Conservation (phyloP, 1,284 basidiomycete genomes). For the Irpex sp. region DNA sequence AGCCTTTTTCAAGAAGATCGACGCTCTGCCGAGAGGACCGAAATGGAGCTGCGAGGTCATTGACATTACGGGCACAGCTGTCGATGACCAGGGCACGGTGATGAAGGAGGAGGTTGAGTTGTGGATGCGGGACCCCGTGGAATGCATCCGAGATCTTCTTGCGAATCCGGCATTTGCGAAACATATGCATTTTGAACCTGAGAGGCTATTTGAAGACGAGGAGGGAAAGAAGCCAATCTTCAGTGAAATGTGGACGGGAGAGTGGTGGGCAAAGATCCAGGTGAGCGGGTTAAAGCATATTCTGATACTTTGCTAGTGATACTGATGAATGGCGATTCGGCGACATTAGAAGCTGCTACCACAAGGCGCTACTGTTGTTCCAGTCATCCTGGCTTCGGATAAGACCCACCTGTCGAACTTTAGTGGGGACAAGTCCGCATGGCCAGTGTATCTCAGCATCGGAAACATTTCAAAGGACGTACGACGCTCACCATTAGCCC, state of each 20-base stretch:
- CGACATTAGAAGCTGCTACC: conserved; percentile 13
- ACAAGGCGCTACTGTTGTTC: conserved; percentile 16
- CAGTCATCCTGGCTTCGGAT: conserved; percentile 17
- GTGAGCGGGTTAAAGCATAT: conserved; percentile 19
- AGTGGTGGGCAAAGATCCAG: conserved; percentile 40
- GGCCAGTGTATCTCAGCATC: conserved; percentile 24
- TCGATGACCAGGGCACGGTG: conserved; percentile 11
- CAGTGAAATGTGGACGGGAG: conserved; percentile 37
- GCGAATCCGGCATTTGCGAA: conserved; percentile 29
- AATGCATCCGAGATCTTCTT: conserved; percentile 30
- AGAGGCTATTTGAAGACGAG: conserved; percentile 26
- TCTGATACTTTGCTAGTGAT: not conserved
- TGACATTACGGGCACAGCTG: conserved; percentile 11
- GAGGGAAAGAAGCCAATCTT: conserved; percentile 22
- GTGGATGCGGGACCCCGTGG: conserved; percentile 28
- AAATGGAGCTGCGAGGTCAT: conserved; percentile 22
- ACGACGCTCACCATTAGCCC: conserved; percentile 17
- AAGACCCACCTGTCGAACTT: conserved; percentile 12
- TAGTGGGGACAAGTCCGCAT: conserved; percentile 21
- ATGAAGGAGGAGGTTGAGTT: conserved; percentile 20
- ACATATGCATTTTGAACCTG: conserved; percentile 28
- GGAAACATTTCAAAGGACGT: conserved; percentile 21
- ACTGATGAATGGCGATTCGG: not conserved
- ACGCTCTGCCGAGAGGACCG: conserved; percentile 24
- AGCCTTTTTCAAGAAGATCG: conserved; percentile 25